Evolutionary conservation across 1,139 yeast species (phyloP).

Genomic region (Blastobotrys malaysiensis): DNA sequence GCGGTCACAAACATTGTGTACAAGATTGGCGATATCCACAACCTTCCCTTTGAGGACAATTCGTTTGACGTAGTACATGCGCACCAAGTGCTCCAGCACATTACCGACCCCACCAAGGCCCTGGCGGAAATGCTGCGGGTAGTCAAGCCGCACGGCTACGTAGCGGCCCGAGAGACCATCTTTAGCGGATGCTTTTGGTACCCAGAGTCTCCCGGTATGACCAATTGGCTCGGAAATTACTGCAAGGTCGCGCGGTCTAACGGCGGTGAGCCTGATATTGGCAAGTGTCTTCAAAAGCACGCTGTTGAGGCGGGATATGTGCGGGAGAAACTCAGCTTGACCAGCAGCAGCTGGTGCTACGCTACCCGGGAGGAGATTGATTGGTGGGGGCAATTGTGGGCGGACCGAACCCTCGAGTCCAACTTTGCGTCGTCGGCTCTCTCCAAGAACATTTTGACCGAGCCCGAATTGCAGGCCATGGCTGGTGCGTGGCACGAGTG

Average conservation of each 20-base stretch:
- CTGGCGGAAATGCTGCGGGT: constrained; percentile 27
- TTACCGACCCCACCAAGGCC: constrained; percentile 34
- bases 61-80: constrained; percentile 39
- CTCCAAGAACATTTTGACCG: constrained; percentile 15
- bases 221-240: constrained; percentile 18
- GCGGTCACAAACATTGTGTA: constrained; percentile 29
- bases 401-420: constrained; percentile 23
- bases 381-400: constrained; percentile 28
- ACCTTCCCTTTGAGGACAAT: constrained; percentile 36
- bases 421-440: constrained; percentile 18
- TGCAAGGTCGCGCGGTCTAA: constrained; percentile 19
- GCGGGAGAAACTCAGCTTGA: constrained; percentile 9
- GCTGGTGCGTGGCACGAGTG: constrained; percentile 22
- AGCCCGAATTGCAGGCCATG: constrained; percentile 17
- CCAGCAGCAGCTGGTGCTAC: constrained; percentile 23
- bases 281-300: constrained; percentile 15
- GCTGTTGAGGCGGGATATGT: constrained; percentile 23
- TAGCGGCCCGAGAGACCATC: constrained; percentile 37
- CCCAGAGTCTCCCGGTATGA: constrained; percentile 18
- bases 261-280: constrained; percentile 25
- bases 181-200: constrained; percentile 21
- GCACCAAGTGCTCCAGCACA: constrained; percentile 40
- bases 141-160: constrained; percentile 25
- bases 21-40: constrained; percentile 33
- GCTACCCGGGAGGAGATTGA: constrained; percentile 17